Conservation (phyloP, 352 stramenopile genomes). For the Globisporangium cederbergense region DNA sequence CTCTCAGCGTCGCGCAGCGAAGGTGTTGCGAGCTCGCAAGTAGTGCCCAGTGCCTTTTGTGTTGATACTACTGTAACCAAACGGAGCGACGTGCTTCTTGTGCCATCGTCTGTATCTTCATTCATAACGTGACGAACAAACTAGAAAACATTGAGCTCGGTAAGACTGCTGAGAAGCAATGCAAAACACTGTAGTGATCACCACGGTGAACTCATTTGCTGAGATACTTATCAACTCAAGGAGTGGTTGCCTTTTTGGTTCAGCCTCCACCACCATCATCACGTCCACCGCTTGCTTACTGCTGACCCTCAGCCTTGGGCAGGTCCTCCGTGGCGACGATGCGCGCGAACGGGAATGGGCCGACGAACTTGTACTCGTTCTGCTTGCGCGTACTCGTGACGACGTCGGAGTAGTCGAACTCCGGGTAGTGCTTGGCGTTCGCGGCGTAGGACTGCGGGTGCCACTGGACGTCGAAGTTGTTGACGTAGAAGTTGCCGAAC, state of each 20-base stretch:
- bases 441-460: constrained; percentile 58
- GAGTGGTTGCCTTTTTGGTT: neutral
- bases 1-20: neutral
- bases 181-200: neutral
- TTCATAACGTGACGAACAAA: no score
- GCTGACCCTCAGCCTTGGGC: constrained; percentile 2
- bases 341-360: constrained; percentile 63
- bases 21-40: no score
- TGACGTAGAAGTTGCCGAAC: constrained; percentile 70
- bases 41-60: no score
- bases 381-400: constrained; percentile 59
- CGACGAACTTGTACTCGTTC: constrained; percentile 60
- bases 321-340: constrained; percentile 41
- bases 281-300: neutral
- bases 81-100: no score
- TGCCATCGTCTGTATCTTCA: no score
- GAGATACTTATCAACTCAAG: neutral
- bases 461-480: constrained; percentile 71
- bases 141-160: no score
- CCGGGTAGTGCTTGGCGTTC: constrained; percentile 44
- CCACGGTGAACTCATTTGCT: neutral
- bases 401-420: constrained; percentile 61
- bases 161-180: neutral
- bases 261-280: neutral
- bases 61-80: no score